Evolutionary conservation across 2,329 filamentous ascomycete species (phyloP).

Genomic region (Tolypocladium paradoxum): DNA sequence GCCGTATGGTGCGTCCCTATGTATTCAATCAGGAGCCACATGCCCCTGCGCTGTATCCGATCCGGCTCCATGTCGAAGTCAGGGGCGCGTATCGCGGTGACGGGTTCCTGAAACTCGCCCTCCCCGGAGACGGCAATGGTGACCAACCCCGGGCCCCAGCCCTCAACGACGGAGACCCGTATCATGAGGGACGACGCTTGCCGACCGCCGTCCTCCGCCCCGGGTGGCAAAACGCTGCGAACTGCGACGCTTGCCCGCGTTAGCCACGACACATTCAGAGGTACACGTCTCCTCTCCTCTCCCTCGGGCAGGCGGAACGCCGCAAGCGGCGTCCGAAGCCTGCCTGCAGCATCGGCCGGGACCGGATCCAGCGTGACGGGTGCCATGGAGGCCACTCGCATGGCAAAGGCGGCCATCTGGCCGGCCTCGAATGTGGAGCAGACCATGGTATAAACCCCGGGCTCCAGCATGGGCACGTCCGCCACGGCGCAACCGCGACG

Average conservation of each 20-base stretch:
- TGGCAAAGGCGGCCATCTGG: slow-evolving; percentile 61
- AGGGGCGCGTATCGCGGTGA: slow-evolving; percentile 54
- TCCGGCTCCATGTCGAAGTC: slow-evolving; percentile 66
- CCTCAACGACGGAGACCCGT: slow-evolving; percentile 61
- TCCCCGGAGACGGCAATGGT: slow-evolving; percentile 55
- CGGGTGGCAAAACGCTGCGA: slow-evolving; percentile 17
- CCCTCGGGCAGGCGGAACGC: slow-evolving; percentile 39
- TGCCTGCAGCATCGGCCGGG: slow-evolving; percentile 64
- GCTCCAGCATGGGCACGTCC: slow-evolving; percentile 47
- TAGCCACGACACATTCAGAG: slow-evolving; percentile 34
- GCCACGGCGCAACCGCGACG: slow-evolving; percentile 67
- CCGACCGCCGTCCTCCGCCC: slow-evolving; percentile 9
- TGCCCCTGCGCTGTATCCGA: slow-evolving; percentile 40
- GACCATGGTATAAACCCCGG: slow-evolving; percentile 75
- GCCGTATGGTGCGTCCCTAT: slow-evolving; percentile 43
- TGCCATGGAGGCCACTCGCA: slow-evolving; percentile 59
- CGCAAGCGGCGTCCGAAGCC: slow-evolving; percentile 50
- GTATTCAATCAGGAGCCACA: slow-evolving; percentile 77
- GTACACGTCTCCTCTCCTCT: slow-evolving; percentile 27
- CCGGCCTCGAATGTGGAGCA: slow-evolving; percentile 83
- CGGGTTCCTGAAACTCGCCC: slow-evolving; percentile 64
- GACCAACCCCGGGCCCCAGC: slow-evolving; percentile 57
- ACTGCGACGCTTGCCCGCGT: slow-evolving; percentile 38
- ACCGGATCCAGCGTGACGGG: slow-evolving; percentile 49
- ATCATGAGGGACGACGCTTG: slow-evolving; percentile 43